phyloP scores from a whole-genome alignment of 495 filamentous ascomycete species.

The Penicillium riverlandense region DNA sequence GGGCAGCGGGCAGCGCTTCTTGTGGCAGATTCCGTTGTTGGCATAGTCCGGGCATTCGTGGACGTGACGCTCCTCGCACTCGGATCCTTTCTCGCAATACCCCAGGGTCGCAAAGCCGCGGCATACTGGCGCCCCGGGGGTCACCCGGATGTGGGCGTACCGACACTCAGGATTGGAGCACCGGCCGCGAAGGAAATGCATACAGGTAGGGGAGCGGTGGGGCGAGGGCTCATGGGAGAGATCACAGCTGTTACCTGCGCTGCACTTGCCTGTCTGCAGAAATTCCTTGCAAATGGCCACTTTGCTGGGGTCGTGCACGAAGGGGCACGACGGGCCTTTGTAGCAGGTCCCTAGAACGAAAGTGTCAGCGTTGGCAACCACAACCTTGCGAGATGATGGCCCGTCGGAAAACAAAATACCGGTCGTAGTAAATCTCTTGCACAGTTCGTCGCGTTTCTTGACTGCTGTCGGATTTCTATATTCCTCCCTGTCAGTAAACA shows the following conservation, averaged over 20 bases:
- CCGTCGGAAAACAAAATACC: slow-evolving; percentile 53
- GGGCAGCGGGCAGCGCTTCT: slow-evolving; percentile 73
- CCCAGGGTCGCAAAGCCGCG: slow-evolving; percentile 77
- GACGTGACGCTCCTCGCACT: slow-evolving; percentile 77
- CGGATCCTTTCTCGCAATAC: slow-evolving; percentile 78
- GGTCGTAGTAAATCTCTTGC: slow-evolving; percentile 84
- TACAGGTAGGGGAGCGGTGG: slow-evolving; percentile 77
- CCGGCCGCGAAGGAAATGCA: slow-evolving; percentile 85
- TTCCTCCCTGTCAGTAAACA: neutral
- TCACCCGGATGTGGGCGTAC: slow-evolving; percentile 82
- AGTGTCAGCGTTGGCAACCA: slow-evolving; percentile 17
- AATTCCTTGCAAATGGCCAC: slow-evolving; percentile 89
- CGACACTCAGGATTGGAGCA: slow-evolving; percentile 85
- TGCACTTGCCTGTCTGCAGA: slow-evolving; percentile 72
- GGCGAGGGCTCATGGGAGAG: slow-evolving; percentile 86
- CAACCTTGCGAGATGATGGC: slow-evolving; percentile 1
- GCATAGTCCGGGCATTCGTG: slow-evolving; percentile 92
- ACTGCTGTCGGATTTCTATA: slow-evolving; percentile 39
- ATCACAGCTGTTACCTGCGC: slow-evolving; percentile 76
- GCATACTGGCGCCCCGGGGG: slow-evolving; percentile 76
- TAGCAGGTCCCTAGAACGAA: slow-evolving; percentile 64
- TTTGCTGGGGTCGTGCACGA: slow-evolving; percentile 77
- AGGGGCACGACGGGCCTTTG: slow-evolving; percentile 73
- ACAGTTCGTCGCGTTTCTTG: slow-evolving; percentile 70
- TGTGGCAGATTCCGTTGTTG: slow-evolving; percentile 79